A percentile compares a stretch with the other conserved stretches of the same genome.
phyloP scores from a whole-genome alignment of 129 eudicot species.

The Pseudognaphalium luteoalbum region DNA sequence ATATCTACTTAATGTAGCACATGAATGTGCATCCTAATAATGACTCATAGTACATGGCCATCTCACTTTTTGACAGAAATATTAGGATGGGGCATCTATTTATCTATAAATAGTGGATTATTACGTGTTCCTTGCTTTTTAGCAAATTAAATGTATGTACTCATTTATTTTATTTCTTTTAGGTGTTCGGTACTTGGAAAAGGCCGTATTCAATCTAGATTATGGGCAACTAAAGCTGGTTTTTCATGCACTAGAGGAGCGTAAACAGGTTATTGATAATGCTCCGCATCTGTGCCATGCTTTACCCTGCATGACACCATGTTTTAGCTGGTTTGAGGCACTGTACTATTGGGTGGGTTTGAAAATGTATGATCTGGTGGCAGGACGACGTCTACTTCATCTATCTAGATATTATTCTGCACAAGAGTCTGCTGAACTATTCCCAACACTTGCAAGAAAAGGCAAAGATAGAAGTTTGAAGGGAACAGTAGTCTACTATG shows the following conservation, averaged over 20 bases:
- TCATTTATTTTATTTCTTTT: constrained; percentile 6
- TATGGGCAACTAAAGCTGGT: constrained; percentile 94
- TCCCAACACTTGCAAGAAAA: constrained; percentile 82
- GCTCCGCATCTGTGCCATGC: constrained; percentile 95
- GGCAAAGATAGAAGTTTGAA: constrained; percentile 68
- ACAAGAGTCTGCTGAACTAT: constrained; percentile 79
- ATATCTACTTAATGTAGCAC: background rate
- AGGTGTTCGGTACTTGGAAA: constrained; percentile 98
- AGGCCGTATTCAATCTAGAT: constrained; percentile 88
- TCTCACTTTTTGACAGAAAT: background rate
- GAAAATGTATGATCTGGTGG: constrained; percentile 88
- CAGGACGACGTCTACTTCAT: constrained; percentile 80
- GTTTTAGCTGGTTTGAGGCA: constrained; percentile 93
- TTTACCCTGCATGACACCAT: constrained; percentile 97
- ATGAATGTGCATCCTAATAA: constrained; percentile 17
- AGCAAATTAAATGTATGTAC: background rate
- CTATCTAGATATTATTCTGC: constrained; percentile 87
- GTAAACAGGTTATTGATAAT: constrained; percentile 89
- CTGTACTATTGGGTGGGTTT: constrained; percentile 83
- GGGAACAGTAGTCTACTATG: constrained; percentile 95
- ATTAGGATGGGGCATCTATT: background rate
- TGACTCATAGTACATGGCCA: background rate
- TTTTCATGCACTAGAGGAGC: constrained; percentile 90
- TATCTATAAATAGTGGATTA: background rate
- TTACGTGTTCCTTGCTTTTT: background rate